These are phyloP conservation scores for Aureobasidium melanogenum DNA, from an alignment of 2,329 filamentous ascomycete species.

Conservation along the genomic window DNA sequence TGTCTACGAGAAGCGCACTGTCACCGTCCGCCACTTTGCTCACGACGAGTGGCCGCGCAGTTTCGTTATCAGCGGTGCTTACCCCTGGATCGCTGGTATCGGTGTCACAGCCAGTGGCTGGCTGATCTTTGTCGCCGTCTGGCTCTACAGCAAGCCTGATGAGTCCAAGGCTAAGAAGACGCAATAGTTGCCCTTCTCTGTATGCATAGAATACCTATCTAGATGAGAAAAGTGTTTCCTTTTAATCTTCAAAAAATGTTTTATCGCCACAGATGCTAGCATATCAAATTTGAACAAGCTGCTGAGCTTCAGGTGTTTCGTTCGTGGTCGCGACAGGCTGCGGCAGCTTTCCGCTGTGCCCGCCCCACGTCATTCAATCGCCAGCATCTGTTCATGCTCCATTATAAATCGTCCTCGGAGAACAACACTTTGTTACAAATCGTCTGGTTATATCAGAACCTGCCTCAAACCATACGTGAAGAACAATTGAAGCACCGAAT, in stretches of 20 bases:
- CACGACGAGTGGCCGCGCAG: slow-evolving; percentile 94
- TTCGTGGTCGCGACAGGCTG: neutral
- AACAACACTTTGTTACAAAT: neutral
- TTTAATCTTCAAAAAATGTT: neutral
- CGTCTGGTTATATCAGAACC: neutral
- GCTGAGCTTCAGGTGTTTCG: neutral
- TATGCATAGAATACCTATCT: slow-evolving; percentile 6
- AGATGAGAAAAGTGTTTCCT: slow-evolving; percentile 6
- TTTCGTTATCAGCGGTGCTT: slow-evolving; percentile 81
- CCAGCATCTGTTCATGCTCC: neutral
- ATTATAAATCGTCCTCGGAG: neutral
- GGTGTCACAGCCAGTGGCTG: slow-evolving; percentile 76
- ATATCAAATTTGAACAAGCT: no score
- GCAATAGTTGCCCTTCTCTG: slow-evolving; percentile 7
- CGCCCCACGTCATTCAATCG: neutral
- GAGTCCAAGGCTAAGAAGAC: slow-evolving; percentile 33
- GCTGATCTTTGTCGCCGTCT: slow-evolving; percentile 74
- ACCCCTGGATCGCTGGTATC: slow-evolving; percentile 90
- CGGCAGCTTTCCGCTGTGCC: slow-evolving; percentile 1
- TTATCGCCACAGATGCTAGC: neutral
- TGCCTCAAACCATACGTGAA: neutral
- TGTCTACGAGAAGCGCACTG: slow-evolving; percentile 87
- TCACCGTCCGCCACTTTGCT: slow-evolving; percentile 91
- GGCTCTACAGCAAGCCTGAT: slow-evolving; percentile 67
- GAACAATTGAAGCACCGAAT: neutral